Base-by-base conservation (phyloP, 495 filamentous ascomycete species). In the Lasiosphaeria miniovina region DNA sequence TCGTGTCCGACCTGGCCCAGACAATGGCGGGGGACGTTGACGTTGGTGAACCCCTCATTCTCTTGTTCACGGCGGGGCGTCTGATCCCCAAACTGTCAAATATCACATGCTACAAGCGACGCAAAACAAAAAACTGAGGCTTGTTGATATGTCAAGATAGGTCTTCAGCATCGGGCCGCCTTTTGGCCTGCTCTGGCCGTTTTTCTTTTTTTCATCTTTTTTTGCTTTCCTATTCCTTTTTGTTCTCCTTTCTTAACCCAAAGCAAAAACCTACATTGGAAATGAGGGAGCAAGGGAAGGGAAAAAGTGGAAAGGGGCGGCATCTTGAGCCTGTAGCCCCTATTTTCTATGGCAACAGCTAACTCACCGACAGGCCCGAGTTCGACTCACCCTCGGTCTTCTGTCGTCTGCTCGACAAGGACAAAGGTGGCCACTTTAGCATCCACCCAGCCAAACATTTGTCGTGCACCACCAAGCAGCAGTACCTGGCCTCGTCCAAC, bases 401-500 rank as follows among this genome's bases (percentile, higher is more conserved):
- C 69, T 87, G 85, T 66, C 80, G 86, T 54, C 74, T 90, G 9
- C 70, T 90, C 3, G 88, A 90, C 70, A 85, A 86, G 58, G 76
- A 87, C 64, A 89, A 87, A 62, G 88, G 88, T 14, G 88, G 88
- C 4, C 81, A 82, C 66, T 90, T 86, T 69, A 83, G 79, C 62
- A 87, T 90, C 59, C 66, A 71, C n/a, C 81, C 82, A 34, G 70
- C 77, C 7, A 61, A 75, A 3, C 61, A 75, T 35, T 54, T 71
- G 36, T 73, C 75, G 5, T 78, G 75, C 62, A 86, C 85, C 24
- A 88, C 83, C 61, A 90, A 90, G 69, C 78, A 80, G 63, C 77
- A 88, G 65, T 90, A 90, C 61, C 78, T 90, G 9, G 85, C 88
- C 2, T 87, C 83, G 17, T 84, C 84, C 32, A 88, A 88, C 64